These are phyloP conservation scores for Hypoxylon rickii DNA, from an alignment of 495 filamentous ascomycete species.

Conservation along the genomic window DNA sequence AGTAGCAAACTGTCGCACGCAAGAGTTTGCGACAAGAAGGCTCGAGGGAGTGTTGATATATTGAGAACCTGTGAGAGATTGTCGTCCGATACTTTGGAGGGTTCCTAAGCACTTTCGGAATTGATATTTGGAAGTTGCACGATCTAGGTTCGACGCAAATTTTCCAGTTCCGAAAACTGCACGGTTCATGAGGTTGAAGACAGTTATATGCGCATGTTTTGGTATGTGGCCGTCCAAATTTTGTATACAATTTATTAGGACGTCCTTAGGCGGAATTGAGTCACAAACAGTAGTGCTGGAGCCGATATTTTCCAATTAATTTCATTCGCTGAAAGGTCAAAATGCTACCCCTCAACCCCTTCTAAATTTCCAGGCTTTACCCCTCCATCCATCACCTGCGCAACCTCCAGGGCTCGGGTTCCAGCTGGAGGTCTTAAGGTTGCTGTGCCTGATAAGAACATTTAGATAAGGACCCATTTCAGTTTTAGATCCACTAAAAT, in stretches of 20 bases:
- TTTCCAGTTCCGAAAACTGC: conserved; percentile 7
- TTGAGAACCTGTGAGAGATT: neutral
- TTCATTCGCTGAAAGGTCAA: conserved; percentile 8
- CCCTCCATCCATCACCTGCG: conserved; percentile 30
- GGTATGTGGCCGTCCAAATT: conserved; percentile 17
- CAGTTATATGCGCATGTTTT: neutral
- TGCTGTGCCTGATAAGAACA: neutral
- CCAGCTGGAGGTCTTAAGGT: neutral
- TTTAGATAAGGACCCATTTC: conserved; percentile 4
- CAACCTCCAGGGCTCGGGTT: no score
- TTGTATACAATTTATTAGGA: conserved; percentile 10
- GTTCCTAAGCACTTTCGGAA: conserved; percentile 3
- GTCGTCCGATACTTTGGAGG: conserved; percentile 5
- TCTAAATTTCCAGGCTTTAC: neutral
- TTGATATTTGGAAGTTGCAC: conserved; percentile 6
- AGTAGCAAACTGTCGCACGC: conserved; percentile 8
- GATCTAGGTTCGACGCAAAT: conserved; percentile 17
- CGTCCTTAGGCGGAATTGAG: conserved; percentile 9
- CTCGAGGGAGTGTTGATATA: neutral
- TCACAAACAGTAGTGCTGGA: conserved; percentile 11
- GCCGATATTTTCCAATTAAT: conserved; percentile 22
- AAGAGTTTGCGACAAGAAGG: conserved; percentile 7
- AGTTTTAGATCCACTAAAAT: conserved; percentile 25
- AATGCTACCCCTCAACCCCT: conserved; percentile 25
- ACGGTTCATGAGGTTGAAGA: conserved; percentile 21